Percentiles rank a stretch among this genome's conserved stretches.
Evolutionary conservation across 1,284 basidiomycete species (phyloP).

Genomic region (Ceratobasidium sp.): DNA sequence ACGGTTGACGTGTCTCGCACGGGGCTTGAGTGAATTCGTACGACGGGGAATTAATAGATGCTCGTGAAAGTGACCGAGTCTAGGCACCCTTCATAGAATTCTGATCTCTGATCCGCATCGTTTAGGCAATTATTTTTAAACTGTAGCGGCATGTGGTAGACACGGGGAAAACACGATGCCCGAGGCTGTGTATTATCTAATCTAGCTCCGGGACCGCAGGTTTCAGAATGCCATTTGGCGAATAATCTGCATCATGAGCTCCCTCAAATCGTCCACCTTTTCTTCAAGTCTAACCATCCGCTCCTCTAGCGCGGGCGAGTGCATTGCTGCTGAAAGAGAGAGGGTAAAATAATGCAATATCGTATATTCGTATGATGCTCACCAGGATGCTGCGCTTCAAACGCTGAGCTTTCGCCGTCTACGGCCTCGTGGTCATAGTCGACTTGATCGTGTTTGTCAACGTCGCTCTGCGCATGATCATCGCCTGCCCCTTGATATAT

Average conservation of each 20-base stretch:
- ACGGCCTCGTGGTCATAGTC: not conserved
- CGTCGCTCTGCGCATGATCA: not conserved
- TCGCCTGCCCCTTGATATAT: not conserved
- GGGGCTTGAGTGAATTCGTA: too few species aligned
- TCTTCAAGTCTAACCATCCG: conserved; percentile 52
- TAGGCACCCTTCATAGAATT: too few species aligned
- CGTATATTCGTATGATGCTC: not conserved
- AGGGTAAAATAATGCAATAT: not conserved
- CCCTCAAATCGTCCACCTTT: conserved; percentile 50
- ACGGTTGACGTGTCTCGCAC: too few species aligned
- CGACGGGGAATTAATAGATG: too few species aligned
- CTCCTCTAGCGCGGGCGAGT: conserved; percentile 45
- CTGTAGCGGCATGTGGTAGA: too few species aligned
- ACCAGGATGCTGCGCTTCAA: not conserved
- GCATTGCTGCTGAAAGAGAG: not conserved
- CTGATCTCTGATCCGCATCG: too few species aligned
- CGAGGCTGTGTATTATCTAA: too few species aligned
- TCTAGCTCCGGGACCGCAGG: too few species aligned
- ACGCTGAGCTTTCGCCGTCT: not conserved
- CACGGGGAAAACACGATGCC: too few species aligned
- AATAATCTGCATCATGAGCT: conserved; percentile 48
- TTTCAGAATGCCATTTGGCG: not conserved
- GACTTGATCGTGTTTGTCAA: not conserved
- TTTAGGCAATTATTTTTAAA: too few species aligned
- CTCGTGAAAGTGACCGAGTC: too few species aligned